A percentile compares a stretch with the other conserved stretches of the same genome.
phyloP scores from a whole-genome alignment of 495 filamentous ascomycete species.

The Chaetomidium leptoderma region DNA sequence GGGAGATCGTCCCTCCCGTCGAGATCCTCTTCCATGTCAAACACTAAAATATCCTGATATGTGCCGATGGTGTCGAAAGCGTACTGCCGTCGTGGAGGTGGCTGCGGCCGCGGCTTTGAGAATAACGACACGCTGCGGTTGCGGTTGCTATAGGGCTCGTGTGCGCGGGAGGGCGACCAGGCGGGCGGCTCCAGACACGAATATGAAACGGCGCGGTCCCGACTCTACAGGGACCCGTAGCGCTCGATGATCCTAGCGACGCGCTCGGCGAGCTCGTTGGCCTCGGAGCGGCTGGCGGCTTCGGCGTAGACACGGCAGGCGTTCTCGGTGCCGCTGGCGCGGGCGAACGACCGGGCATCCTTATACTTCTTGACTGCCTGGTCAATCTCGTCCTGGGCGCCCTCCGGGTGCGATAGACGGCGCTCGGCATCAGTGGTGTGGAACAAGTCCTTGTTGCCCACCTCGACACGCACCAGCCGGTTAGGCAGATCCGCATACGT shows the following conservation, averaged over 20 bases:
- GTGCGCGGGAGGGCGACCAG: no score
- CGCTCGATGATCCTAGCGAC: slow-evolving; percentile 67
- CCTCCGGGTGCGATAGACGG: slow-evolving; percentile 70
- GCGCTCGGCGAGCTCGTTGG: slow-evolving; percentile 78
- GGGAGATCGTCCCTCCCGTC: neutral
- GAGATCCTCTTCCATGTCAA: slow-evolving; percentile 7
- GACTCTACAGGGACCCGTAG: slow-evolving; percentile 22
- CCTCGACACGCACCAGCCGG: slow-evolving; percentile 86
- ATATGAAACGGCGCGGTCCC: slow-evolving; percentile 5
- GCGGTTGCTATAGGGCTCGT: neutral
- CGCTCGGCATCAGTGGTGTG: slow-evolving; percentile 88
- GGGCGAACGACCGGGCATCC: slow-evolving; percentile 82
- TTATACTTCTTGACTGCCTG: slow-evolving; percentile 82
- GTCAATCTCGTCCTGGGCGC: slow-evolving; percentile 81
- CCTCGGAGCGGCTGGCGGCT: slow-evolving; percentile 76
- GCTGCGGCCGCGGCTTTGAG: neutral
- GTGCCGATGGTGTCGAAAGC: neutral
- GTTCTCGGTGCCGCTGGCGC: slow-evolving; percentile 93
- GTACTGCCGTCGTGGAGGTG: neutral
- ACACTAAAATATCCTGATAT: neutral
- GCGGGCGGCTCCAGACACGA: neutral
- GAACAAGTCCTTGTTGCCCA: slow-evolving; percentile 81
- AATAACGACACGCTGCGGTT: slow-evolving; percentile 7
- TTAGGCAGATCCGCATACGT: slow-evolving; percentile 97
- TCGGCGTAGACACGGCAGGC: slow-evolving; percentile 97